Percentiles rank a stretch among this genome's conserved stretches.
These are phyloP conservation scores for Camelina laxa DNA, from an alignment of 345 rosid genomes.

Conservation along the genomic window DNA sequence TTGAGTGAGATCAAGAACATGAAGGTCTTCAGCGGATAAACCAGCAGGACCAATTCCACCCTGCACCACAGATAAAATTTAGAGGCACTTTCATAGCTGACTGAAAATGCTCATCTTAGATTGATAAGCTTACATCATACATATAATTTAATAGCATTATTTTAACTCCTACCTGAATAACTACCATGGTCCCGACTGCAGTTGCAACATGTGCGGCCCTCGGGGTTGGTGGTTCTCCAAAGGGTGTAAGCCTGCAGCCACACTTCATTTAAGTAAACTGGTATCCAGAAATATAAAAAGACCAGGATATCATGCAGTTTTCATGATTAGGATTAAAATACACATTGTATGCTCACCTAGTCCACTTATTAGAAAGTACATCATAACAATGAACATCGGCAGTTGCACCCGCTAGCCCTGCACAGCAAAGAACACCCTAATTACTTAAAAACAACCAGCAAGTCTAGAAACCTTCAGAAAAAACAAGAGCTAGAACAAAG, in stretches of 20 bases:
- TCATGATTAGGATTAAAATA: neutral
- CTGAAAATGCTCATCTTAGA: constrained; percentile 20
- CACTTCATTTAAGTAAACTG: constrained; percentile 27
- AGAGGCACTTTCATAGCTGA: constrained; percentile 29
- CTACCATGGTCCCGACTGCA: constrained; percentile 97
- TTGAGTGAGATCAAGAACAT: constrained; percentile 92
- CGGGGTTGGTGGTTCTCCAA: constrained; percentile 94
- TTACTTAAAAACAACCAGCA: neutral
- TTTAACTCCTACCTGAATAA: constrained; percentile 69
- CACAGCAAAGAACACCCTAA: constrained; percentile 43
- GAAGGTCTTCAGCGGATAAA: constrained; percentile 95
- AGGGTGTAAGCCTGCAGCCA: constrained; percentile 68
- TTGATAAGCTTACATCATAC: constrained; percentile 6
- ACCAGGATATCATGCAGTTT: constrained; percentile 19
- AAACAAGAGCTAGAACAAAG: constrained; percentile 3
- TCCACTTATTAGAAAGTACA: constrained; percentile 87
- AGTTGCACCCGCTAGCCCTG: constrained; percentile 95
- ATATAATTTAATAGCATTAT: constrained; percentile 6
- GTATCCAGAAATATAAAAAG: constrained; percentile 4
- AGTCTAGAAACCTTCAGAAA: constrained; percentile 22
- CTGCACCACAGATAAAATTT: constrained; percentile 48
- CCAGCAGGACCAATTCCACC: constrained; percentile 99
- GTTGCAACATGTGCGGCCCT: constrained; percentile 98
- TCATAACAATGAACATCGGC: constrained; percentile 96
- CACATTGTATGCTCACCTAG: constrained; percentile 62